Conservation (phyloP, 805 yeast genomes). For the Starmerella apicola region DNA sequence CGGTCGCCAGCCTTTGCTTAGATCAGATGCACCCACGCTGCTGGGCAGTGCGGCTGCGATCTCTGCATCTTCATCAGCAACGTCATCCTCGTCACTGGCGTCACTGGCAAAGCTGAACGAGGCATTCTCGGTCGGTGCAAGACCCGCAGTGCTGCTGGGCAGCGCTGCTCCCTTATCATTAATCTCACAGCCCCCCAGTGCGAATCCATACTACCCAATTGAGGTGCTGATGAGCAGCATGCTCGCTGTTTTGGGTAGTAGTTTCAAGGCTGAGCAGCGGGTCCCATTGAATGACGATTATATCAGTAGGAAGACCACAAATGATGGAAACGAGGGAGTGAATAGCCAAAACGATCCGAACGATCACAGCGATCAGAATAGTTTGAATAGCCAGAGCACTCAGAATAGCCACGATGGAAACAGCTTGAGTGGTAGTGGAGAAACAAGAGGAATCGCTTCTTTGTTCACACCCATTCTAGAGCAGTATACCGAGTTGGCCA, state of each 20-base stretch:
- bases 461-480: slow-evolving; percentile 10
- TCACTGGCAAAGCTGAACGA: slow-evolving; percentile 7
- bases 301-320: too few relatives aligned
- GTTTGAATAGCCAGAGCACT: too few relatives aligned
- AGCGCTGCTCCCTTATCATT: slow-evolving; percentile 11
- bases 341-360: too few relatives aligned
- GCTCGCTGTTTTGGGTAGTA: slow-evolving; percentile 13
- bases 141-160: slow-evolving; percentile 16
- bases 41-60: slow-evolving; percentile 9
- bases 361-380: too few relatives aligned
- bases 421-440: not conserved
- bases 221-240: slow-evolving; percentile 18
- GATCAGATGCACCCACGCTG: slow-evolving; percentile 3
- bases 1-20: slow-evolving; percentile 16
- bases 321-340: too few relatives aligned
- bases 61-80: not conserved
- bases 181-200: slow-evolving; percentile 10
- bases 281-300: too few relatives aligned
- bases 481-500: slow-evolving; percentile 6
- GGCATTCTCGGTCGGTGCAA: slow-evolving; percentile 18
- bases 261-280: slow-evolving; percentile 12
- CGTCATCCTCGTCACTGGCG: not conserved
- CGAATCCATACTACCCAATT: slow-evolving; percentile 10
- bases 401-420: too few relatives aligned
- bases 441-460: not conserved